These are phyloP conservation scores for Rubroshorea leprosula DNA, from an alignment of 345 rosid genomes.

Conservation along the genomic window DNA sequence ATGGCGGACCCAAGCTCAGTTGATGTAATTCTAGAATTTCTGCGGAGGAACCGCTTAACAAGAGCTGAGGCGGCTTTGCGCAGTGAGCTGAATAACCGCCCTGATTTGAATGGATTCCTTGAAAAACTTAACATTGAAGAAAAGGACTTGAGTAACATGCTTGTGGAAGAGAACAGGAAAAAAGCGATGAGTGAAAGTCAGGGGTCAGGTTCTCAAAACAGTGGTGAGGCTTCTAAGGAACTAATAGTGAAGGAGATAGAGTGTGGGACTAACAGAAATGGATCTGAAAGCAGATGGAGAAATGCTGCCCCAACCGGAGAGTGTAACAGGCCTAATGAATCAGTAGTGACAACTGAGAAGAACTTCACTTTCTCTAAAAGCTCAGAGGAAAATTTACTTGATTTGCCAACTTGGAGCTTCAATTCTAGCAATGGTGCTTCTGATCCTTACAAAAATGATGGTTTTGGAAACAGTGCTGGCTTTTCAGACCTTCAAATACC, in stretches of 20 bases:
- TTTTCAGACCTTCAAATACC: conserved; percentile 27
- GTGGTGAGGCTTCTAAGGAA: conserved; percentile 58
- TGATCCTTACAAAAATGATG: conserved; percentile 36
- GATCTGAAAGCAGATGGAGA: conserved; percentile 56
- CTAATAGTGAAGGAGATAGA: conserved; percentile 87
- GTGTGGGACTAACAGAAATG: conserved; percentile 58
- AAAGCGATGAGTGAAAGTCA: conserved; percentile 21
- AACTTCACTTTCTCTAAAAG: conserved; percentile 49
- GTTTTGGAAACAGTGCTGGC: conserved; percentile 24
- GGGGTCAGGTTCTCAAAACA: conserved; percentile 35
- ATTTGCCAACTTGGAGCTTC: conserved; percentile 52
- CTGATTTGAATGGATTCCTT: conserved; percentile 75
- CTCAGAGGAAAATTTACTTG: conserved; percentile 44
- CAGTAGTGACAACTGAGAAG: conserved; percentile 30
- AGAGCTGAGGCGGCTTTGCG: conserved; percentile 97
- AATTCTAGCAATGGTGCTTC: conserved; percentile 40
- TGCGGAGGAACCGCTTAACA: conserved; percentile 66
- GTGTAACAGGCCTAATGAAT: conserved; percentile 36
- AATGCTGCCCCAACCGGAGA: conserved; percentile 42
- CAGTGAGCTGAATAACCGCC: conserved; percentile 57
- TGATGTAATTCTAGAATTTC: conserved; percentile 75
- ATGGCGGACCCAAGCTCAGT: conserved; percentile 69
- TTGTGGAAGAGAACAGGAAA: conserved; percentile 34
- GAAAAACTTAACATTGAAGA: conserved; percentile 54
- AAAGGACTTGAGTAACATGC: conserved; percentile 35